Evolutionary conservation across 176 grass and related monocot genomes (phyloP).

Genomic region (Elymus sibiricus): DNA sequence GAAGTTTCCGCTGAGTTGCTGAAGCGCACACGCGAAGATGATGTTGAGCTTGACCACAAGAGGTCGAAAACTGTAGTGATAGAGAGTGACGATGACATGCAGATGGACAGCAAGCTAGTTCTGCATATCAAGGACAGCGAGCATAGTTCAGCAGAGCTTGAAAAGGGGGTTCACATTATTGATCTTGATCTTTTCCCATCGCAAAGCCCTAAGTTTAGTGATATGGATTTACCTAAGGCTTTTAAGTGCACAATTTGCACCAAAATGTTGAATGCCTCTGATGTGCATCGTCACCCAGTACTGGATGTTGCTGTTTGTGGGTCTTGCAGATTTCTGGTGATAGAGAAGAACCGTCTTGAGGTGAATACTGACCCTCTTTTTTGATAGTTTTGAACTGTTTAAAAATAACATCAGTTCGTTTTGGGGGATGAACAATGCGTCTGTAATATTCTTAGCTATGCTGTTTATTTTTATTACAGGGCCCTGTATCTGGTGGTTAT

Average conservation of each 20-base stretch:
- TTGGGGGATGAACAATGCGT: background rate
- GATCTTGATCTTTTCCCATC: constrained; percentile 64
- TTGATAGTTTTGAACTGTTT: constrained; percentile 17
- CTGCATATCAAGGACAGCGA: constrained; percentile 19
- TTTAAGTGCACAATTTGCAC: constrained; percentile 81
- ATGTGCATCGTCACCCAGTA: constrained; percentile 82
- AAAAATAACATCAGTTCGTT: background rate
- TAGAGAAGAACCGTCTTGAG: constrained; percentile 84
- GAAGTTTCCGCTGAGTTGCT: constrained; percentile 13
- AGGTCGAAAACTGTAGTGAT: constrained; percentile 45
- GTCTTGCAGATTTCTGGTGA: constrained; percentile 78
- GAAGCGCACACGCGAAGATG: constrained; percentile 55
- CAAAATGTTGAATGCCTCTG: constrained; percentile 57
- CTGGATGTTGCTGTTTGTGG: constrained; percentile 80
- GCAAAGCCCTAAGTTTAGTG: constrained; percentile 36
- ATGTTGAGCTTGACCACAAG: constrained; percentile 45
- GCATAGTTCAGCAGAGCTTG: constrained; percentile 32
- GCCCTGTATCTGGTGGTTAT: constrained; percentile 57
- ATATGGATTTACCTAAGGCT: constrained; percentile 26
- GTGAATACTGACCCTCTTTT: constrained; percentile 37
- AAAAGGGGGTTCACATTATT: constrained; percentile 62
- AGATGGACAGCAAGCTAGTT: constrained; percentile 21
- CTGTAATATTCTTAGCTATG: constrained; percentile 2
- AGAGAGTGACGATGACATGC: constrained; percentile 77
- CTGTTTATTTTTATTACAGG: constrained; percentile 31